Base-by-base conservation (phyloP, 2,329 filamentous ascomycete genomes). In the Aureobasidium musti region DNA sequence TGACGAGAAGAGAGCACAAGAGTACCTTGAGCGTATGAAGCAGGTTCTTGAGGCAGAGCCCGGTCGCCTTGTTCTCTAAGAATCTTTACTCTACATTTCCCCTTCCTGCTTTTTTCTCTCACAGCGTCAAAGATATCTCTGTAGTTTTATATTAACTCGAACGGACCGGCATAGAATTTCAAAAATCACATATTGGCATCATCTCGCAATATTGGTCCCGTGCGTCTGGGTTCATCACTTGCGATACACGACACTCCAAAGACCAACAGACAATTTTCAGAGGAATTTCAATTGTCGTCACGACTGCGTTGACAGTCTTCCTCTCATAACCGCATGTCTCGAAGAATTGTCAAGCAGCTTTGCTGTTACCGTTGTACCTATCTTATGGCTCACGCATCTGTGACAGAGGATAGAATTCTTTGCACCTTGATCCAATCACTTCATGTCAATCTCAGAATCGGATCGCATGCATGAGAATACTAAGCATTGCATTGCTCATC, bases 11-110 rank as follows among this genome's bases (percentile, higher is more conserved):
- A 84, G 92, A 73, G 95, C 91, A 17, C 84, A 86, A 74, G 83
- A 89, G 13, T 99, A 97, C 80, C 79, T 99, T 70, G 89, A 94
- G 79, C 87, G 91, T 72, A 86, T 97, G 74, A 97, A 97, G 86
- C 80, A 84, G 53, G 88, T 94, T 30, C 79, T 99, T 71, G 91
- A 96, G 79, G 83, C 86, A 70, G 90, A 95, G 78, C 91, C 92
- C 17, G 91, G 88, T 39, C 84, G 88, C 73, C 79, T 96, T 74
- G 86, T 96, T 39, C 74, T 86, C 71, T 84, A 77, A 71, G 5
- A 56, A 56, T 35, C 33, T 37, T 45, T 54, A 53, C 30, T 52
- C n/a, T 30, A 33, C 14, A 45, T 37, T 37, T 64, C 63, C 45
- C 17, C 26, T 64, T 54, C 23, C 28, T 28, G 39, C 49, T 50